Percentiles rank a stretch among this genome's conserved stretches.
phyloP scores from a whole-genome alignment of 164 flowering plant species.

The Magnolia changhungtana region DNA sequence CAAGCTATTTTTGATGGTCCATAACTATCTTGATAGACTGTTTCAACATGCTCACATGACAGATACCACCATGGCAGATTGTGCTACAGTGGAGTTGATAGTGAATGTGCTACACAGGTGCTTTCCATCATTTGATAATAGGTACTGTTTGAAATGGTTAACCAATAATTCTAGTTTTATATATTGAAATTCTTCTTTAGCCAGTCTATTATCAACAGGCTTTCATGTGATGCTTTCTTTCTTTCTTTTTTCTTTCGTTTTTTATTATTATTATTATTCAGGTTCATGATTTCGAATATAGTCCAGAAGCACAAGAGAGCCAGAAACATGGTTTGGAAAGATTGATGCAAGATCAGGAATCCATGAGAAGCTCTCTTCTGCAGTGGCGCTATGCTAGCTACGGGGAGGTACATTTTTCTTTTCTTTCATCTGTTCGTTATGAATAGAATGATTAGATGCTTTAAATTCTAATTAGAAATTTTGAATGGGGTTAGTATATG shows the following conservation, averaged over 20 bases:
- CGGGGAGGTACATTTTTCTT: constrained; percentile 65
- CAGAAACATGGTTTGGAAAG: constrained; percentile 72
- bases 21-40: constrained; percentile 41
- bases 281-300: constrained; percentile 93
- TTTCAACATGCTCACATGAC: constrained; percentile 97
- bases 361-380: constrained; percentile 69
- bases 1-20: constrained; percentile 4
- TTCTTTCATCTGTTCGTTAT: too few relatives aligned
- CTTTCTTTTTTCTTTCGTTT: too few relatives aligned
- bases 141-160: constrained; percentile 36
- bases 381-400: constrained; percentile 97
- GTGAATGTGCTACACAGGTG: constrained; percentile 70
- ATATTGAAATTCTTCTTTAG: too few relatives aligned
- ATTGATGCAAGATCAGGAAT: constrained; percentile 77
- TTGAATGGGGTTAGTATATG: too few relatives aligned
- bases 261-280: constrained; percentile 13
- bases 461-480: too few relatives aligned
- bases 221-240: too few relatives aligned
- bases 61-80: constrained; percentile 90
- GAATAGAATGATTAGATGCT: too few relatives aligned
- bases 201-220: too few relatives aligned
- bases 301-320: constrained; percentile 80
- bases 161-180: background rate
- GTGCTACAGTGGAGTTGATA: constrained; percentile 75
- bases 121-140: constrained; percentile 90